A percentile compares a stretch with the other conserved stretches of the same genome.
Evolutionary conservation across 805 yeast genomes (phyloP).

Genomic region (Ogataea nitratoaversa): DNA sequence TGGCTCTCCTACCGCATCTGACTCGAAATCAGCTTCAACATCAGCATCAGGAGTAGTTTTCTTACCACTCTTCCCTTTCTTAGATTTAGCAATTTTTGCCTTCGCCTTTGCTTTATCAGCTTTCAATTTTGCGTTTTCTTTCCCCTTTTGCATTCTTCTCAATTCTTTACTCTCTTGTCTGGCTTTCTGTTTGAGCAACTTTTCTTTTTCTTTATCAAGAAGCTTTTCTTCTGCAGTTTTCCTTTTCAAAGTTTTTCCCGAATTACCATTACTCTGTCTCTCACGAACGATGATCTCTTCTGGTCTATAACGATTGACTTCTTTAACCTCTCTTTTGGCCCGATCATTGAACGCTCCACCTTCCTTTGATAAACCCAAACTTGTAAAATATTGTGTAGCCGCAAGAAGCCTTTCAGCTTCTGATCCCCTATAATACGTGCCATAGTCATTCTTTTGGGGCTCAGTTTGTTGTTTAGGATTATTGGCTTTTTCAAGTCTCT

Average conservation of each 20-base stretch:
- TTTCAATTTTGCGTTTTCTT: slow-evolving; percentile 6
- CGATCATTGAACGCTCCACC: slow-evolving; percentile 2
- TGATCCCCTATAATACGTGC: slow-evolving; percentile 18
- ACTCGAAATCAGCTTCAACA: not conserved
- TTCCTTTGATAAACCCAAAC: slow-evolving; percentile 13
- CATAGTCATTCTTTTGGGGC: no score
- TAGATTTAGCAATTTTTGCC: not conserved
- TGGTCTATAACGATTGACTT: not conserved
- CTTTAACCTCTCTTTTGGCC: slow-evolving; percentile 11
- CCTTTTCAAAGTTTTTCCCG: slow-evolving; percentile 1
- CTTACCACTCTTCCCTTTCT: not conserved
- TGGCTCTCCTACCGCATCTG: no score
- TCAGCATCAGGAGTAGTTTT: not conserved
- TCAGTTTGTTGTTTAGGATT: not conserved
- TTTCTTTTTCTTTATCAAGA: not conserved
- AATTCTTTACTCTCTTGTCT: slow-evolving; percentile 1
- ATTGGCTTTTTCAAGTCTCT: not conserved
- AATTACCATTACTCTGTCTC: slow-evolving; percentile 1
- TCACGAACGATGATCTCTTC: not conserved
- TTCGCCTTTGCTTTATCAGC: slow-evolving; percentile 1
- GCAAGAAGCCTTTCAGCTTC: slow-evolving; percentile 17
- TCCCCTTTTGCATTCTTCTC: no score
- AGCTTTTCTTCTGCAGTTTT: not conserved
- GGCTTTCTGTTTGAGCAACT: not conserved
- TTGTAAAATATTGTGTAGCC: slow-evolving; percentile 24